phyloP scores from a whole-genome alignment of 1,139 yeast species.

The Hanseniaspora uvarum region DNA sequence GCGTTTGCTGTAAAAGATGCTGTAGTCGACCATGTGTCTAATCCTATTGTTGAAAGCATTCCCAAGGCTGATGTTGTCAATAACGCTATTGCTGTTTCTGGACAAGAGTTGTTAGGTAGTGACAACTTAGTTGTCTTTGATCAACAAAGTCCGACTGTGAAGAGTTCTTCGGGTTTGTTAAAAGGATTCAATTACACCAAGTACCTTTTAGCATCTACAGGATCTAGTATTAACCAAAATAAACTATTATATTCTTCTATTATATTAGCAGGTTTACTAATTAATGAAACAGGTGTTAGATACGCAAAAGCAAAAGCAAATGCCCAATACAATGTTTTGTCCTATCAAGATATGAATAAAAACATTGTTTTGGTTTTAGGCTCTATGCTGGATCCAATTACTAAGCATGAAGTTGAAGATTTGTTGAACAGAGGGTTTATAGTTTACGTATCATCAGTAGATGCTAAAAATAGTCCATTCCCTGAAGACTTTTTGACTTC shows the following conservation, averaged over 20 bases:
- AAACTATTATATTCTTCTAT: not conserved
- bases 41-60: not conserved
- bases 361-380: constrained; percentile 28
- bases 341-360: constrained; percentile 20
- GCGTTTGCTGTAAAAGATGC: not conserved
- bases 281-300: constrained; percentile 11
- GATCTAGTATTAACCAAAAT: not conserved
- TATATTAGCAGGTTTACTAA: constrained; percentile 1
- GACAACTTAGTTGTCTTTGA: not conserved
- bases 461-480: constrained; percentile 19
- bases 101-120: not conserved
- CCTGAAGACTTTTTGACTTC: not conserved
- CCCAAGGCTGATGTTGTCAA: not conserved
- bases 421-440: constrained; percentile 29
- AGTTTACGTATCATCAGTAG: constrained; percentile 28
- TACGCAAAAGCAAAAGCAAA: constrained; percentile 1
- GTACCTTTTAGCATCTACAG: not conserved
- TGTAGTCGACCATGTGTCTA: not conserved
- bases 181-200: not conserved
- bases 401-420: constrained; percentile 31
- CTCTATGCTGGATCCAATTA: constrained; percentile 30
- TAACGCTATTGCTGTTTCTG: not conserved
- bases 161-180: not conserved
- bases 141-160: not conserved
- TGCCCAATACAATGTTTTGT: constrained; percentile 5